phyloP scores from a whole-genome alignment of 768 basidiomycete species.

The Clitopilus hobsonii region DNA sequence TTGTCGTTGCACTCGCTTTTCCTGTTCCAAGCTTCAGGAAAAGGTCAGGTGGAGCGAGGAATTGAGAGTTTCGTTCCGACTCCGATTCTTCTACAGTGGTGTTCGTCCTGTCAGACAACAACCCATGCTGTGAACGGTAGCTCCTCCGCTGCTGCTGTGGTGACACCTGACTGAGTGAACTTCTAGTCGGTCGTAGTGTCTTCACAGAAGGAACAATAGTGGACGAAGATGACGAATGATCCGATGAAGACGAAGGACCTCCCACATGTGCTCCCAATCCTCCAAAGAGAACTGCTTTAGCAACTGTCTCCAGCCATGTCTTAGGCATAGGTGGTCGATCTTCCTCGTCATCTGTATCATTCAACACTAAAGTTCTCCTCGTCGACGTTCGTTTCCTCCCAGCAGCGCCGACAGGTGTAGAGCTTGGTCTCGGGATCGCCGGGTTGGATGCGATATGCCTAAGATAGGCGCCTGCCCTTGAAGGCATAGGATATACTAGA shows the following conservation, averaged over 20 bases:
- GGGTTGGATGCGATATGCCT: constrained; percentile 68
- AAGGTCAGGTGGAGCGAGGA: constrained; percentile 30
- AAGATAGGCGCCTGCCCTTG: constrained; percentile 62
- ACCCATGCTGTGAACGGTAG: constrained; percentile 10
- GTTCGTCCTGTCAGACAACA: constrained; percentile 32
- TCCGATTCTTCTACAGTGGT: constrained; percentile 7
- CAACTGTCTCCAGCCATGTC: constrained; percentile 71
- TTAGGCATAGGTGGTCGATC: constrained; percentile 53
- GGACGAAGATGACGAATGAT: neutral
- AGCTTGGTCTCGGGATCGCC: constrained; percentile 32
- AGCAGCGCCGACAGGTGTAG: constrained; percentile 18
- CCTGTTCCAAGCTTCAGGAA: constrained; percentile 31
- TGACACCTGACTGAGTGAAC: constrained; percentile 34
- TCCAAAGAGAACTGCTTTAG: constrained; percentile 58
- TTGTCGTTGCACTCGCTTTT: constrained; percentile 27
- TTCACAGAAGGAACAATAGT: constrained; percentile 4
- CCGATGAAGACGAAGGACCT: constrained; percentile 23
- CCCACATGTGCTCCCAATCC: constrained; percentile 42
- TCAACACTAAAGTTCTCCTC: constrained; percentile 21
- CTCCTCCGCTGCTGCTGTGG: constrained; percentile 10
- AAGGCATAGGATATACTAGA: constrained; percentile 33
- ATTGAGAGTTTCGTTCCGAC: constrained; percentile 1
- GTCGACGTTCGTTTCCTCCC: constrained; percentile 1
- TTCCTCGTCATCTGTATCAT: constrained; percentile 26
- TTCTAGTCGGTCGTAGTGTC: constrained; percentile 29